A percentile compares a stretch with the other conserved stretches of the same genome.
These are phyloP conservation scores for Cylindrotheca closterium DNA, from an alignment of 108 stramenopile species.

Conservation along the genomic window DNA sequence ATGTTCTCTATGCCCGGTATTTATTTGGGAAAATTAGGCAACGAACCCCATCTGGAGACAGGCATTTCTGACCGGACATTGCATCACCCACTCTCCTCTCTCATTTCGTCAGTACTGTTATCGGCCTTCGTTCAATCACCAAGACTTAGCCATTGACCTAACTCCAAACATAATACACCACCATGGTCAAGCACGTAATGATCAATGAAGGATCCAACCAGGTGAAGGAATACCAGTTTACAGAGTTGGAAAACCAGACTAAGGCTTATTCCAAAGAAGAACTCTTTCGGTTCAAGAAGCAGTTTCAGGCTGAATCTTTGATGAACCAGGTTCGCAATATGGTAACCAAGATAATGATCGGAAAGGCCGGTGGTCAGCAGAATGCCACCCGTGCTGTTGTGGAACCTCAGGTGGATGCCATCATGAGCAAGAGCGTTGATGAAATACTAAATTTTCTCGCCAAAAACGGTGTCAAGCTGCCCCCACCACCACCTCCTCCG, in stretches of 20 bases:
- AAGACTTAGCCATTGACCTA: no score
- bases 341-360: slow-evolving; percentile 16
- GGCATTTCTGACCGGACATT: no score
- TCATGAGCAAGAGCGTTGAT: neutral
- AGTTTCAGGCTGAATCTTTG: slow-evolving; percentile 5
- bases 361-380: neutral
- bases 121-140: no score
- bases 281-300: neutral
- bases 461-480: neutral
- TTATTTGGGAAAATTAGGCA: no score
- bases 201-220: slow-evolving; percentile 16
- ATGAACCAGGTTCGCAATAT: slow-evolving; percentile 6
- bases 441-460: neutral
- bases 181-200: slow-evolving; percentile 2
- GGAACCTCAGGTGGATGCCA: neutral
- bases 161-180: no score
- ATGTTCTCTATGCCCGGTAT: no score
- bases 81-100: no score
- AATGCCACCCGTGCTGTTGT: neutral
- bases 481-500: neutral
- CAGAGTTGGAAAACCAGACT: slow-evolving; percentile 9
- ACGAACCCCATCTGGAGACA: no score
- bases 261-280: slow-evolving; percentile 14
- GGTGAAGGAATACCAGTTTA: slow-evolving; percentile 3
- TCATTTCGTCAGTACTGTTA: no score